Base-by-base conservation (phyloP, 257 asterid genomes). In the Henckelia pumila region DNA sequence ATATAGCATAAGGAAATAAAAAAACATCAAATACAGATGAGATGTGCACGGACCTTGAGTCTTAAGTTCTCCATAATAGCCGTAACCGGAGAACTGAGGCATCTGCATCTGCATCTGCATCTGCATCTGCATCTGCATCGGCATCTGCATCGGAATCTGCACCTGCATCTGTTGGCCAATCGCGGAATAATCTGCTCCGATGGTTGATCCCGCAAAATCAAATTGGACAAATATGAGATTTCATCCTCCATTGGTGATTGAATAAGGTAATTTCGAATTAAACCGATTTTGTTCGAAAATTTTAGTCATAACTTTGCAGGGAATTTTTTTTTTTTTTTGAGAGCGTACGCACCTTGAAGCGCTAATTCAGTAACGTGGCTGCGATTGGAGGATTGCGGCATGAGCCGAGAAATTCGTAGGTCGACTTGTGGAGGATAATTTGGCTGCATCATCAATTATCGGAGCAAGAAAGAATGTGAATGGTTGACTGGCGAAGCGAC, bases 1-100 rank as follows among this genome's bases (percentile, higher is more conserved):
- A 61, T 7, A 63, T 26, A 5, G 6, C 30, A 6, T 28, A 28
- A 3, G 30, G 5, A 4, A 28, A n/a, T n/a, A 28, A 28, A 28
- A 3, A 28, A 28, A 28, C 4, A 2, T 28, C 30, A 28, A 28
- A 28, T 28, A 28, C 30, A 28, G 30, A 3, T 28, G 30, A 28
- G 6, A 28, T 28, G 30, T 28, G 30, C 30, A 70, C 60, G 50
- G 61, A 82, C 87, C 82, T 79, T 63, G 63, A 64, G 62, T 70
- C 30, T 66, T 71, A 70, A 73, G 83, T 28, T 71, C 75, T 5
- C 79, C 16, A 29, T 71, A 64, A 64, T 25, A 71, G 40, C 50
- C 20, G 61, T 23, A 33, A 59, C 11, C 8, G 20, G 77, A 40
- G n/a, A 76, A 19, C 8, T 55, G 82, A 23, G 67, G 61, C 29